Evolutionary conservation across 345 rosid genomes (phyloP).

Genomic region (Populus deltoides): DNA sequence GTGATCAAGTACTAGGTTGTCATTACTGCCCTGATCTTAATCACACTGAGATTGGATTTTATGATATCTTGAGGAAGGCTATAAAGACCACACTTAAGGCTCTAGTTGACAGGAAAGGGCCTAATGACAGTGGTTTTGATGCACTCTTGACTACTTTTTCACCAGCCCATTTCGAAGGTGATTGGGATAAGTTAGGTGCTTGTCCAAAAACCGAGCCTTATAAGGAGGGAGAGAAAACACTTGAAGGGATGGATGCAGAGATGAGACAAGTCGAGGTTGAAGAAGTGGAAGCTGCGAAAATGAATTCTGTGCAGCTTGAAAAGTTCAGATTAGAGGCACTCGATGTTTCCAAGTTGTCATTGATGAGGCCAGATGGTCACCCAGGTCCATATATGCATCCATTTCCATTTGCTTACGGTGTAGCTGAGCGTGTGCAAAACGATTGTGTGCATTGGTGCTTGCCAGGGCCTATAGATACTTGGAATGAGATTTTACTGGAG

Average conservation of each 20-base stretch:
- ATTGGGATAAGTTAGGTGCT: slow-evolving; percentile 90
- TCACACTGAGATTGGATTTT: slow-evolving; percentile 74
- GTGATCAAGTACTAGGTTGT: slow-evolving; percentile 66
- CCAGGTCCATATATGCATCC: slow-evolving; percentile 89
- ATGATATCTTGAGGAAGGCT: slow-evolving; percentile 68
- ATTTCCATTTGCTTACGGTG: slow-evolving; percentile 72
- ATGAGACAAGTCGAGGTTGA: slow-evolving; percentile 63
- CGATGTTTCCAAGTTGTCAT: slow-evolving; percentile 66
- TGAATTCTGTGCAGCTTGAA: slow-evolving; percentile 15
- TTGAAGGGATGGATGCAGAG: slow-evolving; percentile 78
- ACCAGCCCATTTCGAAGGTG: slow-evolving; percentile 93
- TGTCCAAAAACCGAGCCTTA: slow-evolving; percentile 79
- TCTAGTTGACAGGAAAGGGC: slow-evolving; percentile 33
- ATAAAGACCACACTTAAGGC: slow-evolving; percentile 59
- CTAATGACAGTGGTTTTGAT: slow-evolving; percentile 19
- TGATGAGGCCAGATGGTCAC: slow-evolving; percentile 83
- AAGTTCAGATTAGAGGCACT: slow-evolving; percentile 57
- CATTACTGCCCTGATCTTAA: slow-evolving; percentile 75
- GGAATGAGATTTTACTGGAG: slow-evolving; percentile 78
- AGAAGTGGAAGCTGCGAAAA: slow-evolving; percentile 53
- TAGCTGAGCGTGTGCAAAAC: slow-evolving; percentile 68
- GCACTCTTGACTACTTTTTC: slow-evolving; percentile 72
- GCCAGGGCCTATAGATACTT: slow-evolving; percentile 91
- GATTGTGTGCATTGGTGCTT: slow-evolving; percentile 98
- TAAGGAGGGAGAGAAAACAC: slow-evolving; percentile 48